Percentiles rank a stretch among this genome's conserved stretches.
Evolutionary conservation across 2,329 filamentous ascomycete species (phyloP).

Genomic region (Aureobasidium sp.): DNA sequence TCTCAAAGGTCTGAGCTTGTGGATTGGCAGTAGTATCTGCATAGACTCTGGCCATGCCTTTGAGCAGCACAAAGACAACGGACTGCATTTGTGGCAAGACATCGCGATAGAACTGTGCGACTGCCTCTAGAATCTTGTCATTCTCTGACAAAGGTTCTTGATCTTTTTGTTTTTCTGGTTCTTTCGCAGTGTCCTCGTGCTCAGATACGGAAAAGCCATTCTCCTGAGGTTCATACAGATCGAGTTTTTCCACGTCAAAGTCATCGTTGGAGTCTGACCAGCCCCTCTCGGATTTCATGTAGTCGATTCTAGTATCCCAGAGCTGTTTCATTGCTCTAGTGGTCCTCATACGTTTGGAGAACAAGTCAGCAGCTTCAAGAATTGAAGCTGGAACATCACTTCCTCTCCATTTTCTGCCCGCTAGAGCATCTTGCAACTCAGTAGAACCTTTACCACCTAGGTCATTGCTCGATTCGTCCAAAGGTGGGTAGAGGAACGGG

Average conservation of each 20-base stretch:
- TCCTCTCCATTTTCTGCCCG: slow-evolving; percentile 85
- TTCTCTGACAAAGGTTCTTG: neutral
- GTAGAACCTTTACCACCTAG: slow-evolving; percentile 82
- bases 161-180: neutral
- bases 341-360: slow-evolving; percentile 82
- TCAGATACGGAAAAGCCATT: neutral
- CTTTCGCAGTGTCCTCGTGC: neutral
- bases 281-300: slow-evolving; percentile 84
- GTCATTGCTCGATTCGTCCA: slow-evolving; percentile 81
- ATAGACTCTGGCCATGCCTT: slow-evolving; percentile 63
- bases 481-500: slow-evolving; percentile 90
- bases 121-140: neutral
- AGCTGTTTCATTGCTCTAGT: slow-evolving; percentile 85
- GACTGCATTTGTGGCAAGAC: slow-evolving; percentile 84
- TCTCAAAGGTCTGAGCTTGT: slow-evolving; percentile 27
- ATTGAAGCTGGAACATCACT: slow-evolving; percentile 91
- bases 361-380: slow-evolving; percentile 85
- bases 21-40: slow-evolving; percentile 16
- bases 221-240: slow-evolving; percentile 2
- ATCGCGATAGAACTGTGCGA: slow-evolving; percentile 46
- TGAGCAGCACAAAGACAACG: slow-evolving; percentile 83
- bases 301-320: slow-evolving; percentile 88
- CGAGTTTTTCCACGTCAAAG: slow-evolving; percentile 25
- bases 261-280: slow-evolving; percentile 55
- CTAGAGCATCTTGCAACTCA: slow-evolving; percentile 68